These are phyloP conservation scores for Chalciporus sphaerocephalus DNA, from an alignment of 768 basidiomycete species.

Conservation along the genomic window DNA sequence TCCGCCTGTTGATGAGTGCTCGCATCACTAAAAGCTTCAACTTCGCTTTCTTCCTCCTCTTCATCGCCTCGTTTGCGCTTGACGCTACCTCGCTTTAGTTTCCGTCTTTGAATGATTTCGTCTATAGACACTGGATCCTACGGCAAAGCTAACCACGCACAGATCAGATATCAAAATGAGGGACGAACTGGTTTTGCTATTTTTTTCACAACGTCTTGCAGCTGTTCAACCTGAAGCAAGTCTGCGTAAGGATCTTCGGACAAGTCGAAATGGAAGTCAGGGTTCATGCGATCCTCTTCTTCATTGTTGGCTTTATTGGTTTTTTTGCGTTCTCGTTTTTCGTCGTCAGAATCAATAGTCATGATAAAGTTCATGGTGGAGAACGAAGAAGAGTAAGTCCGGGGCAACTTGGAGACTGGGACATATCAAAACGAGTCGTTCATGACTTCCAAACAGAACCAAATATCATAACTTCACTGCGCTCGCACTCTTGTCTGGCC, in stretches of 20 bases:
- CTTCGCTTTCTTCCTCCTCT: conserved; percentile 32
- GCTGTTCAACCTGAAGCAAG: conserved; percentile 39
- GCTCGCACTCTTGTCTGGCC: too few species aligned
- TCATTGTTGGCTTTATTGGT: conserved; percentile 26
- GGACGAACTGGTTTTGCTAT: conserved; percentile 56
- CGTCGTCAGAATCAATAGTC: conserved; percentile 80
- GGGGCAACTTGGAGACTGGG: not conserved
- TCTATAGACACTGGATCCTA: conserved; percentile 84
- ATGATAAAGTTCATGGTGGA: conserved; percentile 60
- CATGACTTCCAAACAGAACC: conserved; percentile 15
- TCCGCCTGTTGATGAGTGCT: conserved; percentile 22
- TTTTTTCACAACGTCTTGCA: conserved; percentile 58
- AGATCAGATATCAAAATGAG: conserved; percentile 2
- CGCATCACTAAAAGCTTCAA: conserved; percentile 1
- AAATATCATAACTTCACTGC: conserved; percentile 12
- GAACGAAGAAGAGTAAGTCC: not conserved
- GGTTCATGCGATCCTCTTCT: conserved; percentile 64
- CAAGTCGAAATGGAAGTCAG: conserved; percentile 79
- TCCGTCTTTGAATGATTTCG: conserved; percentile 82
- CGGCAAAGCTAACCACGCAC: conserved; percentile 6
- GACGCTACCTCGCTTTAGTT: conserved; percentile 36
- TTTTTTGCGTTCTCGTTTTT: conserved; percentile 37
- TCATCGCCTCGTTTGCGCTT: conserved; percentile 59
- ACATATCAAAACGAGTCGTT: too few species aligned
- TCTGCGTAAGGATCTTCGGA: conserved; percentile 67